phyloP scores from a whole-genome alignment of 768 basidiomycete species.

The Lactarius hengduanensis region DNA sequence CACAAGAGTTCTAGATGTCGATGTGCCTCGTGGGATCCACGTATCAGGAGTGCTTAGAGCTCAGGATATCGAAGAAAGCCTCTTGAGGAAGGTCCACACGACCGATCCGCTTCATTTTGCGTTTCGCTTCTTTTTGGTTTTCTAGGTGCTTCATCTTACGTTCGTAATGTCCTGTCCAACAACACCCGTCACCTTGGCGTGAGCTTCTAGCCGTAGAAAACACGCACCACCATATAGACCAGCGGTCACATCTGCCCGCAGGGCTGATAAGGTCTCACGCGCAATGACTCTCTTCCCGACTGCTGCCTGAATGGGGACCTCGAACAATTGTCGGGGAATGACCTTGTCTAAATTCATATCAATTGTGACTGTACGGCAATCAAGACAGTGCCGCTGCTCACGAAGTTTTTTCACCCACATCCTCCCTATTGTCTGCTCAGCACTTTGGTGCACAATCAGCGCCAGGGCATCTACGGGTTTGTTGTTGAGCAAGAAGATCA shows the following conservation, averaged over 20 bases:
- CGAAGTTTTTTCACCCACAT: conserved; percentile 92
- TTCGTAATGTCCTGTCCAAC: conserved; percentile 71
- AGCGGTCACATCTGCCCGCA: conserved; percentile 91
- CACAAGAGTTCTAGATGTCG: conserved; percentile 7
- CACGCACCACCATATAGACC: conserved; percentile 81
- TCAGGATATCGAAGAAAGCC: conserved; percentile 90
- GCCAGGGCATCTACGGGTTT: conserved; percentile 93
- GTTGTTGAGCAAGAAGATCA: conserved; percentile 86
- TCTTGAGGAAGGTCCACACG: conserved; percentile 91
- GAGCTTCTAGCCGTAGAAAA: conserved; percentile 9
- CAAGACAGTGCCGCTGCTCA: conserved; percentile 39
- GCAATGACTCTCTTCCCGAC: conserved; percentile 86
- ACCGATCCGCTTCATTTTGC: conserved; percentile 83
- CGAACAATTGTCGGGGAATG: conserved; percentile 89
- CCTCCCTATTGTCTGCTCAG: conserved; percentile 69
- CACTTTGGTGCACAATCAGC: conserved; percentile 83
- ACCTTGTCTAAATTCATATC: conserved; percentile 63
- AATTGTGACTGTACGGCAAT: not conserved
- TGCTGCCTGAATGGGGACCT: conserved; percentile 93
- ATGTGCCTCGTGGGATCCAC: conserved; percentile 4
- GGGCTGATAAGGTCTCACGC: conserved; percentile 81
- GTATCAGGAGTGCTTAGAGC: conserved; percentile 45
- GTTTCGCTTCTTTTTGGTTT: conserved; percentile 93
- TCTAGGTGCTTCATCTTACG: conserved; percentile 87
- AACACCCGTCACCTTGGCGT: conserved; percentile 2